Evolutionary conservation across 2,329 filamentous ascomycete genomes (phyloP).

Genomic region (Hawksworthiomyces lignivorus): DNA sequence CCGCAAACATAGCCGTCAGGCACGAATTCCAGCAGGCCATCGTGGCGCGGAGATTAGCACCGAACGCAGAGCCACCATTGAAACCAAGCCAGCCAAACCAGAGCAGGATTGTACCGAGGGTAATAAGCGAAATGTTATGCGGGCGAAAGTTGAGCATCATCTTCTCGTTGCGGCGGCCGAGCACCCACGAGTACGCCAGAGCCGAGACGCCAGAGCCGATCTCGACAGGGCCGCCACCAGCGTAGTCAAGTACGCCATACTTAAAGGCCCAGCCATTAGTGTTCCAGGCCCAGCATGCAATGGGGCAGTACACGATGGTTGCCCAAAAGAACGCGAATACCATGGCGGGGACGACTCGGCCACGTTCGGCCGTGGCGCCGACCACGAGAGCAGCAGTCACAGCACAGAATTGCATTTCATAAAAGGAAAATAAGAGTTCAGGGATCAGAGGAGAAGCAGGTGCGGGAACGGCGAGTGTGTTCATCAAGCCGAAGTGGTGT

Average conservation of each 20-base stretch:
- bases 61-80: constrained; percentile 93
- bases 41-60: constrained; percentile 84
- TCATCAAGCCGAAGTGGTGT: constrained; percentile 79
- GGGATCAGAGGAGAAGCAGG: constrained; percentile 83
- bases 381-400: constrained; percentile 88
- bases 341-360: constrained; percentile 86
- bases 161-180: constrained; percentile 93
- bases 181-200: constrained; percentile 89
- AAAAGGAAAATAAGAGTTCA: constrained; percentile 87
- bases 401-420: constrained; percentile 97
- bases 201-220: constrained; percentile 91
- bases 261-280: constrained; percentile 85
- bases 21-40: constrained; percentile 99
- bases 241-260: constrained; percentile 92
- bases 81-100: constrained; percentile 99
- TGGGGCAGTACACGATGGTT: constrained; percentile 92
- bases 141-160: constrained; percentile 99
- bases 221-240: constrained; percentile 93
- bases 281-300: constrained; percentile 97
- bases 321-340: constrained; percentile 96
- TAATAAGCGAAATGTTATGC: constrained; percentile 96
- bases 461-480: constrained; percentile 75
- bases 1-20: constrained; percentile 83
- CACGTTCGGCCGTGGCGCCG: constrained; percentile 88
- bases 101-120: constrained; percentile 87